Evolutionary conservation across 495 filamentous ascomycete genomes (phyloP), one percentile per base, ranked within the genome.

Genomic region (Bathelium albidoporum): DNA sequence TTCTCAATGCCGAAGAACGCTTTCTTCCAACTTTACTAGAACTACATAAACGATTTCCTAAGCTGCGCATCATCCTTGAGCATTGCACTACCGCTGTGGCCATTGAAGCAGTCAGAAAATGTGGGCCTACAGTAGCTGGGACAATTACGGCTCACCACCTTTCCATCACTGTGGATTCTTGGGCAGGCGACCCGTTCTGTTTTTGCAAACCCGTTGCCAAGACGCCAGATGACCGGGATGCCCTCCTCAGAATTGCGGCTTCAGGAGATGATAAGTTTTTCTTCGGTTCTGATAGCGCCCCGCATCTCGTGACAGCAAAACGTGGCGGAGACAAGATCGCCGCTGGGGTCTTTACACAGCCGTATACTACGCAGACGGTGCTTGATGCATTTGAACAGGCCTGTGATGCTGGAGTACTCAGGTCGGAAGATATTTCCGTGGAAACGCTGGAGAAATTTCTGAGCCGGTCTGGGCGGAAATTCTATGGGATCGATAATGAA

Each of bases 341-440:
- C 4, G 90, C 89, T 3, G 91, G 93, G 28, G 87, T 93, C 7
- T 96, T 95, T 76, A 96, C 91, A 9, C 91, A 96, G 73, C 88
- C 89, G n/a, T 89, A 85, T 70, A 85, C 84, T n/a, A 85, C 89
- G 16, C 84, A 87, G 62, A 79, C 88, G 31, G 88, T 93, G 34
- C 69, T 95, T 31, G 81, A 82, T 63, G 88, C 89, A 20, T 79
- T 95, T 31, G 87, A 89, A 73, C 82, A 86, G 69, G 90, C 80
- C 10, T 74, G 87, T 24, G 76, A 83, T 69, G 80, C 83, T 31
- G 87, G 85, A n/a, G 75, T 87, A 49, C 76, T 95, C 18, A 78
- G 75, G 58, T 82, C 83, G 22, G 79, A 82, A 18, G 81, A 86
- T 22, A 83, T 95, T n/a, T 91, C 86, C 12, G 77, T 82, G 45